Base-by-base conservation (phyloP, 768 basidiomycete genomes). In the Mycena polygramma region DNA sequence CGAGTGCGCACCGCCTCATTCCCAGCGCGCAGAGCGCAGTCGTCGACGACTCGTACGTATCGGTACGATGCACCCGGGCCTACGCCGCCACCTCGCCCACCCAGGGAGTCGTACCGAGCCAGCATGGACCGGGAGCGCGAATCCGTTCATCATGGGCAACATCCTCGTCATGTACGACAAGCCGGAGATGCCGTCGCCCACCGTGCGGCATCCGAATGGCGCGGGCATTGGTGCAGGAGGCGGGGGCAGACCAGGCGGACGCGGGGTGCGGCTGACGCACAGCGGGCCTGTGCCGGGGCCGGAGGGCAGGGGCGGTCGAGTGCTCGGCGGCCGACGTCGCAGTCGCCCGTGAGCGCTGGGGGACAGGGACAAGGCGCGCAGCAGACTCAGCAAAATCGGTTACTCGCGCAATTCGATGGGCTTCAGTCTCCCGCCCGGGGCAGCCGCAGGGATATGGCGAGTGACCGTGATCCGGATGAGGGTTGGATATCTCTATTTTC, bases 231-330 rank as follows among this genome's bases (percentile, higher is more conserved):
- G 35, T 20, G 60, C 48, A 15, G 60, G 26, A 6, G 26, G 45
- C 2, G 19, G 19, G 8, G 57, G 77, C 80, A 22, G 85, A 85
- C 74, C 75, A n/a, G 68, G 74, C 13, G 74, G 80, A 6, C 88
- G 93, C 15, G 95, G 96, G 26, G 86, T 98, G 57, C 91, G 91
- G 53, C 80, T 98, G 65, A 88, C 88, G 63, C 96, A 98, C 73
- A 83, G 88, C 74, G 97, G 97, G 17, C 95, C 94, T 46, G 93
- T 96, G 2, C 91, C 93, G 49, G 88, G 88, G 43, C 87, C 90
- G 11, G 91, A 93, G n/a, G 91, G 92, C 17, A 68, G 60, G 63
- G 93, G 55, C 84, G 94, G 75, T 89, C 87, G 55, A 76, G 83
- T 11, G 81, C 81, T 46, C 85, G 91, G 73, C 83, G 93, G 53